These are phyloP conservation scores for Aureobasidium sp. DNA, from an alignment of 2,329 filamentous ascomycete species.

Conservation along the genomic window DNA sequence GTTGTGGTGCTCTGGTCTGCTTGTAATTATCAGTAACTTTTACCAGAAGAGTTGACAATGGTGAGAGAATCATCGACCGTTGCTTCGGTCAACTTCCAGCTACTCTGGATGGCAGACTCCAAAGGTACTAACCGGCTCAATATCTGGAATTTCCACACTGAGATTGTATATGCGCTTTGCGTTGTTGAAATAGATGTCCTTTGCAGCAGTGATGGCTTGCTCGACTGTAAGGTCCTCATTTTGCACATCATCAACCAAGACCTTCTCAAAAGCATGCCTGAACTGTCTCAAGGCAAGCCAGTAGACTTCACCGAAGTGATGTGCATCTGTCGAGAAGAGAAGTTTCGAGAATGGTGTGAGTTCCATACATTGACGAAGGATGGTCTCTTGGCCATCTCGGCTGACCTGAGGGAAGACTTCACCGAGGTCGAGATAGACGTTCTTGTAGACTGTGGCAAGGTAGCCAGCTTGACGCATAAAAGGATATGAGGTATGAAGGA, in stretches of 20 bases:
- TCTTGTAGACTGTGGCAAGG: conserved; percentile 66
- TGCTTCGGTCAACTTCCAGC: no score
- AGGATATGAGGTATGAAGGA: conserved; percentile 76
- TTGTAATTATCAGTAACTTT: background rate
- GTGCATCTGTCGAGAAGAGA: conserved; percentile 73
- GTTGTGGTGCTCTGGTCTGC: background rate
- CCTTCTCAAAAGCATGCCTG: conserved; percentile 60
- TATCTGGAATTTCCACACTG: conserved; percentile 31
- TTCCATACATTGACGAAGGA: conserved; percentile 67
- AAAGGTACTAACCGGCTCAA: background rate
- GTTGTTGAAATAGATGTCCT: conserved; percentile 68
- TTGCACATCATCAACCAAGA: conserved; percentile 61
- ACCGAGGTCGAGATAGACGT: conserved; percentile 76
- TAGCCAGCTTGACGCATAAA: conserved; percentile 74
- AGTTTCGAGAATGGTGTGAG: conserved; percentile 68
- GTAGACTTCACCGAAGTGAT: conserved; percentile 73
- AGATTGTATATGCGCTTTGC: conserved; percentile 69
- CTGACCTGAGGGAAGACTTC: conserved; percentile 76
- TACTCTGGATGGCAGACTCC: no score
- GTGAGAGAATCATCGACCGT: no score
- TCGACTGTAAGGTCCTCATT: conserved; percentile 53
- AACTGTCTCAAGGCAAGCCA: conserved; percentile 66
- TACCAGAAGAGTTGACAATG: background rate
- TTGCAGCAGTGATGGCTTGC: conserved; percentile 58
- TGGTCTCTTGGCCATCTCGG: conserved; percentile 64